Percentiles rank a stretch among this genome's conserved stretches.
phyloP scores from a whole-genome alignment of 139 green algal genomes.

The Gonium pectorale region DNA sequence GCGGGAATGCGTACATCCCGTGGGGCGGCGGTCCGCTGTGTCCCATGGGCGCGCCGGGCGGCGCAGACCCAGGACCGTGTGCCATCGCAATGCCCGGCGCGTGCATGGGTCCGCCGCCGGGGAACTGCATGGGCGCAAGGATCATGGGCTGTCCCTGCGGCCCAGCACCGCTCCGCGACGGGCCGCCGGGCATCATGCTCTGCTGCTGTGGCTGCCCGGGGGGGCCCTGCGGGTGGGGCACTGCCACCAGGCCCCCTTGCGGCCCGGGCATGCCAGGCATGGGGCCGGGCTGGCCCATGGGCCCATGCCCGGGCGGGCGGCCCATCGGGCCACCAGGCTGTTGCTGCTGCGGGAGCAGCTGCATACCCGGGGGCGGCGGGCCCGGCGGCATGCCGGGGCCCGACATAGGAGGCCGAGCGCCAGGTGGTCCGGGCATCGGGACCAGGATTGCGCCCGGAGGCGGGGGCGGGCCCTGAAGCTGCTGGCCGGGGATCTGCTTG shows the following conservation, averaged over 20 bases:
- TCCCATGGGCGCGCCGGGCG: background rate
- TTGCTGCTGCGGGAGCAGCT: background rate
- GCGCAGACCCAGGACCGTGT: background rate
- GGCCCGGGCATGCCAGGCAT: conserved; percentile 22
- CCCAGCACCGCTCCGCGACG: background rate
- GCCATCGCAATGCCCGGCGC: background rate
- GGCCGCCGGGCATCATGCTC: background rate
- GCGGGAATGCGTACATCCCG: conserved; percentile 19
- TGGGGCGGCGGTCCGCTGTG: background rate
- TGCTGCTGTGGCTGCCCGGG: background rate
- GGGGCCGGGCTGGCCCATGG: background rate
- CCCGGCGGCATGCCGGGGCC: conserved; percentile 4
- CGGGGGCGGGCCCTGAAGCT: background rate
- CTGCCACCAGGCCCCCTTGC: background rate
- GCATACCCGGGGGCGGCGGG: background rate
- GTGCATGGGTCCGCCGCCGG: background rate
- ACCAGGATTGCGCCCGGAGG: background rate
- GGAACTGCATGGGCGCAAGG: conserved; percentile 29
- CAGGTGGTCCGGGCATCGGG: background rate
- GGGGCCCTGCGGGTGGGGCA: conserved; percentile 2
- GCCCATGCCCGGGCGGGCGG: background rate
- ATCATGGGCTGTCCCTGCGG: conserved; percentile 1
- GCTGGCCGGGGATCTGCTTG: conserved; percentile 21
- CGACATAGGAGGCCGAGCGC: background rate
- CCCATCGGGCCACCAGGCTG: background rate